These are phyloP conservation scores for Boletellus emodensis DNA, from an alignment of 768 basidiomycete species.

Conservation along the genomic window DNA sequence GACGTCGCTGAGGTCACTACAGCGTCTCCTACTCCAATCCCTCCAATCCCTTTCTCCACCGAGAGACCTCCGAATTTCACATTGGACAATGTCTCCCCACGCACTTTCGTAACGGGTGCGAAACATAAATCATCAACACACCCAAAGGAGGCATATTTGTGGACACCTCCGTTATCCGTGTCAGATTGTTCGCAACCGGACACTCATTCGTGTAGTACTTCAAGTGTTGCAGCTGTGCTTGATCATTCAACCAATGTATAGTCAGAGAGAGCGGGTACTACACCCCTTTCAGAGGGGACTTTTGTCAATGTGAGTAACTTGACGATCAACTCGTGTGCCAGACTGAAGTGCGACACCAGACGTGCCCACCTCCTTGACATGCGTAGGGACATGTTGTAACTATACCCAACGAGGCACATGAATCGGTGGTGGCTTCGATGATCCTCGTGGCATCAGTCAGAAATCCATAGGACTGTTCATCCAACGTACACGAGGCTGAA, in stretches of 20 bases:
- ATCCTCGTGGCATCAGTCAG: constrained; percentile 37
- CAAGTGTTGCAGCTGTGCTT: background rate
- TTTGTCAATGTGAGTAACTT: constrained; percentile 6
- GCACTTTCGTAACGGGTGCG: background rate
- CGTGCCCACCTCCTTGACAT: background rate
- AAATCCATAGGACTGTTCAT: constrained; percentile 48
- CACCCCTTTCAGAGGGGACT: background rate
- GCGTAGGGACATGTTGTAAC: no score
- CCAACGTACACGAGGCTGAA: background rate
- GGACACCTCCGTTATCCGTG: background rate
- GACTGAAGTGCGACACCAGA: constrained; percentile 5
- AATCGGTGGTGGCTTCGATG: constrained; percentile 12
- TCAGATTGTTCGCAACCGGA: background rate
- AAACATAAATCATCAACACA: background rate
- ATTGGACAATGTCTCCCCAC: constrained; percentile 20
- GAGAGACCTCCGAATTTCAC: constrained; percentile 15
- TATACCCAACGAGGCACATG: background rate
- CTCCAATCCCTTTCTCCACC: background rate
- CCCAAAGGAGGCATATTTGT: background rate
- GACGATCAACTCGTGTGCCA: background rate
- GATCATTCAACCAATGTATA: background rate
- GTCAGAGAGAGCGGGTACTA: background rate
- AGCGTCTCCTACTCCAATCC: background rate
- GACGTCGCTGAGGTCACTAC: background rate
- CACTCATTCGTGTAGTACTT: background rate